A percentile compares a stretch with the other conserved stretches of the same genome.
phyloP scores from a whole-genome alignment of 805 yeast genomes.

The Yarrowia sp. region DNA sequence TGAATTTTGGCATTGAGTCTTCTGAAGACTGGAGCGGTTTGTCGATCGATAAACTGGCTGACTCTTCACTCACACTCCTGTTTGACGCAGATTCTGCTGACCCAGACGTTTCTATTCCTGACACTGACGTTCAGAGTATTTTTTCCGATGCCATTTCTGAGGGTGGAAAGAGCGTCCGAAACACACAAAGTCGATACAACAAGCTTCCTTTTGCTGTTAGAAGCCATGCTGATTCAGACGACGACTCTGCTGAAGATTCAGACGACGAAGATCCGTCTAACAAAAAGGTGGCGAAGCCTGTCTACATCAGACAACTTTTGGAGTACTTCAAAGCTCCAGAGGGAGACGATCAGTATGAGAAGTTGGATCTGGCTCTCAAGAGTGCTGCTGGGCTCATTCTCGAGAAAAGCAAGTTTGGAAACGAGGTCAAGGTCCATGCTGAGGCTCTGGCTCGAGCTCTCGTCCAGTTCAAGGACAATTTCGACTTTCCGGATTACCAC shows the following conservation, averaged over 20 bases:
- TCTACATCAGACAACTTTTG: constrained; percentile 72
- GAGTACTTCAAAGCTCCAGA: constrained; percentile 51
- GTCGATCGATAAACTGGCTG: neutral
- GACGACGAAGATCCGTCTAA: constrained; percentile 42
- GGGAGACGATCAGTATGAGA: constrained; percentile 48
- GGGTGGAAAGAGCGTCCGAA: neutral
- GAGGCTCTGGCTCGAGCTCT: constrained; percentile 52
- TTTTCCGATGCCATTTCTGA: neutral
- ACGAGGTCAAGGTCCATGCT: constrained; percentile 60
- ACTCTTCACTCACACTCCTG: neutral
- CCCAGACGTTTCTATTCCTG: neutral
- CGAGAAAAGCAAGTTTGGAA: constrained; percentile 58
- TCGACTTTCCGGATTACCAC: constrained; percentile 59
- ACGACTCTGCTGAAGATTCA: constrained; percentile 24
- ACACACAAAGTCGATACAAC: neutral
- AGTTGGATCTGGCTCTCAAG: constrained; percentile 49
- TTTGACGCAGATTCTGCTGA: neutral
- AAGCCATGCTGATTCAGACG: constrained; percentile 46
- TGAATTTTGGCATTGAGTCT: constrained; percentile 33
- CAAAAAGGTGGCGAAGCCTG: constrained; percentile 48
- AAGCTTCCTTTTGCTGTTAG: constrained; percentile 30
- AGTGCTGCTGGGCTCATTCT: constrained; percentile 60
- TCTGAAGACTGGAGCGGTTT: constrained; percentile 26
- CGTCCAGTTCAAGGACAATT: constrained; percentile 55
- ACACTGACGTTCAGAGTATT: neutral